Evolutionary conservation across 1,284 basidiomycete species (phyloP).

Genomic region (Ganoderma leucocontextum): DNA sequence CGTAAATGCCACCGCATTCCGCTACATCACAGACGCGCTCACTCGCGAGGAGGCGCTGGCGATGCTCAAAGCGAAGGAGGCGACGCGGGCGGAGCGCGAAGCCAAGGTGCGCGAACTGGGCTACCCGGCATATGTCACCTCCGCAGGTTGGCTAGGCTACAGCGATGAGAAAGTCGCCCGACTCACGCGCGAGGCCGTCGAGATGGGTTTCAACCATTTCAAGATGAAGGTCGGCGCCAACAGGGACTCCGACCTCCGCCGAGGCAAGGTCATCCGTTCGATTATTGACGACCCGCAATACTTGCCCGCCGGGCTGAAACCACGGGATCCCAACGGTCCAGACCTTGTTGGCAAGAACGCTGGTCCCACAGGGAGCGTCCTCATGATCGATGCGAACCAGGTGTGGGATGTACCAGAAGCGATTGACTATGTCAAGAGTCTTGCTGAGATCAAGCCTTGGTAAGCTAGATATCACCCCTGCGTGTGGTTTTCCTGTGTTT

Average conservation of each 20-base stretch:
- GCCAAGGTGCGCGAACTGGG: slow-evolving; percentile 72
- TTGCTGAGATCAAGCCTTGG: slow-evolving; percentile 92
- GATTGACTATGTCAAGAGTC: slow-evolving; percentile 88
- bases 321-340: slow-evolving; percentile 72
- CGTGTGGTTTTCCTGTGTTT: neutral
- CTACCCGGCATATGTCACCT: slow-evolving; percentile 96
- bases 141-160: slow-evolving; percentile 93
- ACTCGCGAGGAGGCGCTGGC: slow-evolving; percentile 89
- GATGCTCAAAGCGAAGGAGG: slow-evolving; percentile 81
- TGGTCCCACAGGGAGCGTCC: slow-evolving; percentile 90
- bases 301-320: slow-evolving; percentile 61
- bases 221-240: slow-evolving; percentile 97
- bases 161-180: slow-evolving; percentile 90
- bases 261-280: slow-evolving; percentile 88
- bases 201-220: slow-evolving; percentile 93
- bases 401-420: slow-evolving; percentile 96
- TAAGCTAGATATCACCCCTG: slow-evolving; percentile 40
- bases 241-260: slow-evolving; percentile 83
- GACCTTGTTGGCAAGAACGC: slow-evolving; percentile 88
- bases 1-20: slow-evolving; percentile 84
- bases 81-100: slow-evolving; percentile 83
- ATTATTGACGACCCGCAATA: slow-evolving; percentile 93
- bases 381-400: slow-evolving; percentile 98
- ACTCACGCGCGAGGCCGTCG: slow-evolving; percentile 87
- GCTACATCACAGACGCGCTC: slow-evolving; percentile 94